A percentile compares a stretch with the other conserved stretches of the same genome.
Conservation (phyloP, 257 asterid species). For the Cruciata laevipes region DNA sequence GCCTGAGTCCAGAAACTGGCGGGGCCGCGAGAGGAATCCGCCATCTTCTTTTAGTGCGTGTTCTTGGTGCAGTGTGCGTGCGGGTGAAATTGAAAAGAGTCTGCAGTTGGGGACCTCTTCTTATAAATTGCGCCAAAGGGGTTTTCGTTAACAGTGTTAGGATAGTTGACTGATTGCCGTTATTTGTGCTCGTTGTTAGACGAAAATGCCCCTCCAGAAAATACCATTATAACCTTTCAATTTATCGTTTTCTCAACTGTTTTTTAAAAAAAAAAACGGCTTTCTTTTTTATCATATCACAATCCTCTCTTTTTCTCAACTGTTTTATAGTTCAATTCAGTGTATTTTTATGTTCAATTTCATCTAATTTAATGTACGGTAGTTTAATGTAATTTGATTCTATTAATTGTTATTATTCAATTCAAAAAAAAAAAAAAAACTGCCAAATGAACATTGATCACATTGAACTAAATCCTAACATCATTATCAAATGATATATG, state of each 20-base stretch:
- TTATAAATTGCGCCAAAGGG: conserved; percentile 5
- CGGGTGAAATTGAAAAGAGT: not conserved
- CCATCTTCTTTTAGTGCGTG: conserved; percentile 20
- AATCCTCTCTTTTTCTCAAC: no score
- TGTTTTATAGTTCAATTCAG: no score
- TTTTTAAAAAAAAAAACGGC: no score
- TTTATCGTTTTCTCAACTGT: not conserved
- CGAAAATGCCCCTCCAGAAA: conserved; percentile 34
- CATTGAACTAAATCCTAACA: no score
- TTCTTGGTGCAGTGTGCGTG: conserved; percentile 5
- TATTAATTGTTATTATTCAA: no score
- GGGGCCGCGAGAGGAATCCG: conserved; percentile 37
- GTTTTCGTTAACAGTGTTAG: not conserved
- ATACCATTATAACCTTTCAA: conserved; percentile 26
- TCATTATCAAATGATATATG: no score
- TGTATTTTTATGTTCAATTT: no score
- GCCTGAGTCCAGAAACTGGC: conserved; percentile 86
- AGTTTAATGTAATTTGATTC: no score
- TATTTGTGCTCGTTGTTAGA: conserved; percentile 4
- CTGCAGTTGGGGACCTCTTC: not conserved
- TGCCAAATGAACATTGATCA: no score
- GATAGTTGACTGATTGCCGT: conserved; percentile 1
- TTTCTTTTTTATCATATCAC: no score
- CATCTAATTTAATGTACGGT: no score
- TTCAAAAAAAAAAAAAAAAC: no score